Conservation (phyloP, 805 yeast species). For the Candida pini region DNA sequence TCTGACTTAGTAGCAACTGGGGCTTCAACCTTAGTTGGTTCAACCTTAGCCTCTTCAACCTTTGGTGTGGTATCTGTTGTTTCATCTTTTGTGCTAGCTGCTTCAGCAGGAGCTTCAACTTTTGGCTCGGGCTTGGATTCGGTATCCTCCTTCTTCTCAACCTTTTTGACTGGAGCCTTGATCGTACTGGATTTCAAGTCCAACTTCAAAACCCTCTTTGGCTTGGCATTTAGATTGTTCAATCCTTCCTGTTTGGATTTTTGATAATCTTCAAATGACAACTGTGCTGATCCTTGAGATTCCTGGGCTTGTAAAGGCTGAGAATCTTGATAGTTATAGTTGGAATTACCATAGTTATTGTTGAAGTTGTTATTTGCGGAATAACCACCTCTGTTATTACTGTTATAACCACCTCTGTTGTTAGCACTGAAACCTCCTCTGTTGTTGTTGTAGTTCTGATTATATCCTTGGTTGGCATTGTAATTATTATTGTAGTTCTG, state of each 20-base stretch:
- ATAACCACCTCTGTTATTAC: conserved; percentile 15
- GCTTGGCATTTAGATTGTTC: conserved; percentile 42
- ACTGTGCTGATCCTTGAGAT: conserved; percentile 33
- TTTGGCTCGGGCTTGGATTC: conserved; percentile 30
- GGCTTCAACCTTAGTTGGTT: conserved; percentile 14
- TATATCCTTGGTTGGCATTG: conserved; percentile 15
- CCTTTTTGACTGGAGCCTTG: conserved; percentile 34
- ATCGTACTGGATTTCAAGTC: conserved; percentile 56
- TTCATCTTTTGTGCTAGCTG: conserved; percentile 19
- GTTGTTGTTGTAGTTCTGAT: conserved; percentile 20
- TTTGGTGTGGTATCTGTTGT: conserved; percentile 16
- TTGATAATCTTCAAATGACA: conserved; percentile 80
- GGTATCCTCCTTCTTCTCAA: conserved; percentile 33
- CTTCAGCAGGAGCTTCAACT: conserved; percentile 26
- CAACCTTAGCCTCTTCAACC: conserved; percentile 24
- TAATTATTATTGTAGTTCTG: conserved; percentile 15
- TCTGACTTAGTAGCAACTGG: conserved; percentile 14
- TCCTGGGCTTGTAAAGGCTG: conserved; percentile 9
- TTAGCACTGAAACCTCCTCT: conserved; percentile 7
- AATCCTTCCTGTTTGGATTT: conserved; percentile 50
- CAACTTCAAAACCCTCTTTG: conserved; percentile 62
- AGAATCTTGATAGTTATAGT: conserved; percentile 12
- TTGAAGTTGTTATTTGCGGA: conserved; percentile 22
- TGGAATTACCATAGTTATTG: conserved; percentile 17
- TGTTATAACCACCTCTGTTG: conserved; percentile 22